Percentiles rank a stretch among this genome's conserved stretches.
phyloP scores from a whole-genome alignment of 2,329 filamentous ascomycete genomes.

The Monosporascus sp. region DNA sequence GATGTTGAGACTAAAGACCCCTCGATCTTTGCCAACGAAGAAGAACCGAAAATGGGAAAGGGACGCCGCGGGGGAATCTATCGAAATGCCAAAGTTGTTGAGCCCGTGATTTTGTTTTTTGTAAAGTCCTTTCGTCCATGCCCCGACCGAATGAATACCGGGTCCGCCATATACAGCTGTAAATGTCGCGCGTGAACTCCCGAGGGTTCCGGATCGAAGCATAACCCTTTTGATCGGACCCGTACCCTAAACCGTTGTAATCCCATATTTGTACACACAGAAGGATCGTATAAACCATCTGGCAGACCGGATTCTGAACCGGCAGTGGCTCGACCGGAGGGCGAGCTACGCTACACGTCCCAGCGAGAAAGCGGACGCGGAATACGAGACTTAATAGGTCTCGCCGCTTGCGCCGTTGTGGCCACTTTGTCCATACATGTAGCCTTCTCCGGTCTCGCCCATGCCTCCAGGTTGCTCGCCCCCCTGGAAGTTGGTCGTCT shows the following conservation, averaged over 20 bases:
- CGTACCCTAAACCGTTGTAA: constrained; percentile 10
- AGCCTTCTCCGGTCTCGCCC: constrained; percentile 40
- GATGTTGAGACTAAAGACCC: constrained; percentile 16
- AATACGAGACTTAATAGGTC: constrained; percentile 38
- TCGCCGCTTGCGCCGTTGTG: constrained; percentile 56
- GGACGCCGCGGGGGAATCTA: constrained; percentile 25
- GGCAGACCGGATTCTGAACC: constrained; percentile 9
- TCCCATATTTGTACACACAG: constrained; percentile 30
- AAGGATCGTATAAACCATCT: constrained; percentile 20
- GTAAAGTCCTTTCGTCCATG: constrained; percentile 15
- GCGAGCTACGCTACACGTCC: constrained; percentile 1
- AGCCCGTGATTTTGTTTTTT: constrained; percentile 17
- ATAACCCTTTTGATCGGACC: constrained; percentile 11
- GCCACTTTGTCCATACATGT: constrained; percentile 50
- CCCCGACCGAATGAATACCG: constrained; percentile 9
- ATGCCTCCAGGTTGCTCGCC: constrained; percentile 39
- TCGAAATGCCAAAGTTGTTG: constrained; percentile 19
- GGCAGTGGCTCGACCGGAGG: constrained; percentile 1
- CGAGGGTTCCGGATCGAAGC: constrained; percentile 5
- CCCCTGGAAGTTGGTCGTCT: constrained; percentile 30
- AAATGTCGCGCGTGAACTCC: constrained; percentile 10
- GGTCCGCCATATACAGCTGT: constrained; percentile 24
- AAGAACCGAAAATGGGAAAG: constrained; percentile 14
- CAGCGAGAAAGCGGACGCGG: constrained; percentile 7
- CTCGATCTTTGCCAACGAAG: constrained; percentile 15